These are phyloP conservation scores for Candida sithepensis DNA, from an alignment of 805 yeast species.

Conservation along the genomic window DNA sequence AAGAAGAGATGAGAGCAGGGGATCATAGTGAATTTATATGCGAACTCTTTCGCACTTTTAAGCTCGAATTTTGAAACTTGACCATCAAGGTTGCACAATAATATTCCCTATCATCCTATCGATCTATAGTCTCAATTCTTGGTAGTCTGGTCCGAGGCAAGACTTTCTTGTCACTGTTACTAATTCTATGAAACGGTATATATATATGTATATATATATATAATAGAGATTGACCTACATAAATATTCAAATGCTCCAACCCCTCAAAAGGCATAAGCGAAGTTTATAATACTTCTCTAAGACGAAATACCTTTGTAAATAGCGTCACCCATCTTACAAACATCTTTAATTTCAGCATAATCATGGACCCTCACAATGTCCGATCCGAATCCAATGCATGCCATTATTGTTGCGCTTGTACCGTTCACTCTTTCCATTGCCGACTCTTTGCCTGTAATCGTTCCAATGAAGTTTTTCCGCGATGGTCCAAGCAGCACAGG, in stretches of 20 bases:
- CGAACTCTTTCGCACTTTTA: too few relatives aligned
- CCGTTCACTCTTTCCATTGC: slow-evolving; percentile 69
- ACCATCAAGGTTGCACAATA: neutral
- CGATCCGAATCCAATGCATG: slow-evolving; percentile 68
- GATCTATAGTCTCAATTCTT: too few relatives aligned
- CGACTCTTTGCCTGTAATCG: slow-evolving; percentile 52
- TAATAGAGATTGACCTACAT: neutral
- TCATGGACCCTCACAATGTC: slow-evolving; percentile 91
- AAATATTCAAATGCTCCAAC: too few relatives aligned
- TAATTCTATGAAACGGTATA: too few relatives aligned
- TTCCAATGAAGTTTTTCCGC: slow-evolving; percentile 82
- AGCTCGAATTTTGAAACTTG: neutral
- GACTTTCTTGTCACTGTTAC: too few relatives aligned
- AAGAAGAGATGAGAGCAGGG: too few relatives aligned
- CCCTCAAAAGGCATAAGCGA: too few relatives aligned
- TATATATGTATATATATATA: too few relatives aligned
- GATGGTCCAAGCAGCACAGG: slow-evolving; percentile 85
- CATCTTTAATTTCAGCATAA: slow-evolving; percentile 53
- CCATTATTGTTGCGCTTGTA: slow-evolving; percentile 70
- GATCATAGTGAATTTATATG: too few relatives aligned
- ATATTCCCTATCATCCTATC: neutral
- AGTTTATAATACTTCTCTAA: too few relatives aligned
- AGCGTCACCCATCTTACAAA: slow-evolving; percentile 67
- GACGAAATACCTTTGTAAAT: slow-evolving; percentile 40
- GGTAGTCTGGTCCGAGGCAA: too few relatives aligned